A percentile compares a stretch with the other conserved stretches of the same genome.
These are phyloP conservation scores for Saccharomycopsis sp. DNA, from an alignment of 805 yeast genomes.

Conservation along the genomic window DNA sequence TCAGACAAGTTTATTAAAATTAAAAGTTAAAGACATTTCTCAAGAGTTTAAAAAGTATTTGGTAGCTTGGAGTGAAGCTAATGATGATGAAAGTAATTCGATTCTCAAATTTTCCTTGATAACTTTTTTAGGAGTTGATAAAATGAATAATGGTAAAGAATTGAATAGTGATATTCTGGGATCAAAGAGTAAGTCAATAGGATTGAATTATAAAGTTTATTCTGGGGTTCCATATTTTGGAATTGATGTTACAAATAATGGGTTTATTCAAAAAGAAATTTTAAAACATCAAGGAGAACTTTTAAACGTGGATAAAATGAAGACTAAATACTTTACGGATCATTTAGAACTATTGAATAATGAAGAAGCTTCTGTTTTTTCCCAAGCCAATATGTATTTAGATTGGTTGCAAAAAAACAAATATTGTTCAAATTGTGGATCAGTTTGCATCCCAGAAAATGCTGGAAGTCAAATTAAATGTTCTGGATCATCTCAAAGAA, in stretches of 20 bases:
- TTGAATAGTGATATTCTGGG: too few relatives aligned
- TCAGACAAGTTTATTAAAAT: too few relatives aligned
- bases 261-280: conserved; percentile 14
- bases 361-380: conserved; percentile 52
- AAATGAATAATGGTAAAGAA: too few relatives aligned
- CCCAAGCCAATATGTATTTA: conserved; percentile 72
- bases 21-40: not conserved
- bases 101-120: conserved; percentile 1
- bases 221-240: conserved; percentile 59
- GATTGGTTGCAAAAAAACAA: conserved; percentile 73
- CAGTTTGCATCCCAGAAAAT: conserved; percentile 44
- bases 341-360: conserved; percentile 21
- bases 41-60: not conserved
- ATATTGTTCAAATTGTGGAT: conserved; percentile 84
- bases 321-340: conserved; percentile 17
- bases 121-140: conserved; percentile 12
- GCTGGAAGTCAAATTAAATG: conserved; percentile 57
- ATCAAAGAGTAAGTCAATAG: too few relatives aligned
- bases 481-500: conserved; percentile 26
- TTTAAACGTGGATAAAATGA: conserved; percentile 10
- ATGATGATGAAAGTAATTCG: not conserved
- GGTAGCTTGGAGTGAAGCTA: not conserved
- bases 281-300: too few relatives aligned
- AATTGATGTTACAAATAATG: conserved; percentile 38
- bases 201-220: too few relatives aligned